phyloP scores from a whole-genome alignment of 2,329 filamentous ascomycete species.

The Thelonectria blattea region DNA sequence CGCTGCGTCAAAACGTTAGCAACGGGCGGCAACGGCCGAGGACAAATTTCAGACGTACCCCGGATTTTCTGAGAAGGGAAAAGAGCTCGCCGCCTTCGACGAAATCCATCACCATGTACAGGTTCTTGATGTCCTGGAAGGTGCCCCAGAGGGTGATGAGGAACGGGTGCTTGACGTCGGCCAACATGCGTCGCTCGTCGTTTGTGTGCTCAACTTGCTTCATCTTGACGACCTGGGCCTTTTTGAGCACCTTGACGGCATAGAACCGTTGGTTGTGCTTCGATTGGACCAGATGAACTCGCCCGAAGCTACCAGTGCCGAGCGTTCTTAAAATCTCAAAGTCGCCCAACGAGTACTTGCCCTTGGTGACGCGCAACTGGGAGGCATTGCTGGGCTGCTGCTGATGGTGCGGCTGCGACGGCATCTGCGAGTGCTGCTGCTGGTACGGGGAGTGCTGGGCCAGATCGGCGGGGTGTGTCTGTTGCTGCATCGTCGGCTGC shows the following conservation, averaged over 20 bases:
- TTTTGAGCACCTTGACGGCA: conserved; percentile 97
- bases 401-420: conserved; percentile 33
- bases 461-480: conserved; percentile 36
- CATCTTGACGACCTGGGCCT: conserved; percentile 99
- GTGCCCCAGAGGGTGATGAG: conserved; percentile 98
- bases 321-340: conserved; percentile 90
- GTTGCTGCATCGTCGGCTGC: conserved; percentile 34
- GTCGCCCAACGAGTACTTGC: conserved; percentile 93
- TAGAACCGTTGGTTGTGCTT: conserved; percentile 99
- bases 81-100: conserved; percentile 98
- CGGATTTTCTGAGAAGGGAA: conserved; percentile 91
- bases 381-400: conserved; percentile 43
- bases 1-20: conserved; percentile 63
- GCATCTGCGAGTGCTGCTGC: conserved; percentile 28
- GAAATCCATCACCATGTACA: conserved; percentile 99
- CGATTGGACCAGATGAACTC: conserved; percentile 95
- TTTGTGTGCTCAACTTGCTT: conserved; percentile 99
- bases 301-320: conserved; percentile 94
- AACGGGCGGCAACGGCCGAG: neutral
- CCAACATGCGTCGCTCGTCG: conserved; percentile 94
- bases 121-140: conserved; percentile 91
- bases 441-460: conserved; percentile 38
- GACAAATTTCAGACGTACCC: conserved; percentile 58
- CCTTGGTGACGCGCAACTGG: conserved; percentile 78
- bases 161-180: conserved; percentile 97